Percentiles rank a stretch among this genome's conserved stretches.
Evolutionary conservation across 345 rosid species (phyloP).

Genomic region (Arabis hirsuta): DNA sequence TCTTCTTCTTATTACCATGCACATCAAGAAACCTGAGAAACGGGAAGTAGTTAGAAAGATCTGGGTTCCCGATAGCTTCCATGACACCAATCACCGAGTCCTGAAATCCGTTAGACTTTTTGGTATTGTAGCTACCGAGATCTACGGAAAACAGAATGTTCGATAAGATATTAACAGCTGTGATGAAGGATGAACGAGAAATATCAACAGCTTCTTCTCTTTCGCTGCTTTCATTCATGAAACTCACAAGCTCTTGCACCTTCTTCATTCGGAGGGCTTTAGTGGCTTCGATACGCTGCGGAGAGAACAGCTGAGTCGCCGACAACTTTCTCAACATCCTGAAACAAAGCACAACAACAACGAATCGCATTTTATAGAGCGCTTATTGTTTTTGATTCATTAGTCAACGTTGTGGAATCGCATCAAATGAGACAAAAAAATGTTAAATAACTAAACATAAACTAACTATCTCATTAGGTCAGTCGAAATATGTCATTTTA

Average conservation of each 20-base stretch:
- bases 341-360: neutral
- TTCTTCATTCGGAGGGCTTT: slow-evolving; percentile 31
- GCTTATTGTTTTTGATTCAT: neutral
- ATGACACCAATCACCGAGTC: slow-evolving; percentile 40
- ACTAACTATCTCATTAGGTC: too few relatives aligned
- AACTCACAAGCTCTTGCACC: slow-evolving; percentile 41
- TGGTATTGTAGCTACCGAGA: slow-evolving; percentile 42
- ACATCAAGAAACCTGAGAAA: slow-evolving; percentile 48
- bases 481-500: too few relatives aligned
- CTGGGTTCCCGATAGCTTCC: slow-evolving; percentile 52
- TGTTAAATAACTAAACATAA: too few relatives aligned
- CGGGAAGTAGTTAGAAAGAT: slow-evolving; percentile 55
- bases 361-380: too few relatives aligned
- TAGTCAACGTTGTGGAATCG: neutral
- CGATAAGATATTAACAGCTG: slow-evolving; percentile 50
- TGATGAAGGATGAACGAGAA: slow-evolving; percentile 47
- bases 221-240: slow-evolving; percentile 31
- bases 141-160: slow-evolving; percentile 53
- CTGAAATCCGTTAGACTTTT: slow-evolving; percentile 37
- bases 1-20: slow-evolving; percentile 41
- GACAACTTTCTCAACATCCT: slow-evolving; percentile 33
- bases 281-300: slow-evolving; percentile 34
- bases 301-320: slow-evolving; percentile 34
- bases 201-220: slow-evolving; percentile 47
- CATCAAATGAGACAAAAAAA: too few relatives aligned